Base-by-base conservation (phyloP, 2,329 filamentous ascomycete genomes). In the Torrubiella hemipterigena region DNA sequence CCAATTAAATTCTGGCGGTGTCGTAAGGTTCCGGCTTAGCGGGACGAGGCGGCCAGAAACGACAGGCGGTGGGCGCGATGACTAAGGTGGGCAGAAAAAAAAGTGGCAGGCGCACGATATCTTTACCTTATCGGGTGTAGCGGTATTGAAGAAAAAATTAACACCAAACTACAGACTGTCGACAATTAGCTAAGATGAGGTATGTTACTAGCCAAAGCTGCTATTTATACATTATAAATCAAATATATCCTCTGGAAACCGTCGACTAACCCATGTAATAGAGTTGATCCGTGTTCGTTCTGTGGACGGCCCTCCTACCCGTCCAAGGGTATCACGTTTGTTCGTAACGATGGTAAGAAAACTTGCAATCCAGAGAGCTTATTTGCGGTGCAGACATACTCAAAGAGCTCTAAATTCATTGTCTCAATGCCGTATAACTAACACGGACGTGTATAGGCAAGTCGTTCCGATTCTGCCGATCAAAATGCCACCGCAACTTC, bases 401-500 rank as follows among this genome's bases (percentile, higher is more conserved):
- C 21, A n/a, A 8, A 23, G 21, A 8, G 8, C n/a, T n/a, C 21
- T n/a, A 23, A 23, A n/a, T n/a, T 8, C 8, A 23, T 23, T n/a
- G 21, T 9, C 21, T 8, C 21, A 23, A 8, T 16, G 9, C 27
- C 15, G 11, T 27, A 35, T 38, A 22, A 30, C 30, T n/a, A 10
- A 22, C 8, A 23, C 18, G 15, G 3, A 14, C 12, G 9, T 8
- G 13, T 16, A 3, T 25, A 51, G 60, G 57, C 38, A 59, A 64
- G 49, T 49, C 59, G 27, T 76, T 76, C 46, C 57, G 70, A 34
- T 77, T 77, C 56, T 77, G 71, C 51, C 58, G 66, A 34, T 66
- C 58, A 45, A 69, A 74, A 56, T 74, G 70, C 55, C 69, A 71
- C 54, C 64, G 65, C 48, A 79, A 77, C 58, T 93, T 93, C 74